These are phyloP conservation scores for Magnusiomyces tetraspermus DNA, from an alignment of 1,139 yeast genomes.

Conservation along the genomic window DNA sequence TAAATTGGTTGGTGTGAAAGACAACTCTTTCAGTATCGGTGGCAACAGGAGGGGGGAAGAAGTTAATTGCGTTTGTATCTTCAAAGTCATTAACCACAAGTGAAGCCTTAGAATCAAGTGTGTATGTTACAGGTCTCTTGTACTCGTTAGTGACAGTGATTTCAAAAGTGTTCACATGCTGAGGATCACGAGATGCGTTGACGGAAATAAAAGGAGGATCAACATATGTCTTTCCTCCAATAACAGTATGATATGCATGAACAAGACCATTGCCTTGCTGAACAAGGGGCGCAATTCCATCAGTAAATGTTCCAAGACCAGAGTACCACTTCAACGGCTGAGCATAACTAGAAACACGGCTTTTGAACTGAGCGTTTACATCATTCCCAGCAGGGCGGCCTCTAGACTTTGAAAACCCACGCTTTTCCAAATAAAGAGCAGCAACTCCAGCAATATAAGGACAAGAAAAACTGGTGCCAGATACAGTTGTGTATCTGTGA, in stretches of 20 bases:
- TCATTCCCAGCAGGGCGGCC: constrained; percentile 10
- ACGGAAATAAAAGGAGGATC: constrained; percentile 16
- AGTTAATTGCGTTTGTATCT: background rate
- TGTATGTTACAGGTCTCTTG: constrained; percentile 11
- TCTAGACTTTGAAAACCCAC: constrained; percentile 7
- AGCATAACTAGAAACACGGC: constrained; percentile 13
- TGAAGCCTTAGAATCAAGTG: constrained; percentile 10
- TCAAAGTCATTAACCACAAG: constrained; percentile 3
- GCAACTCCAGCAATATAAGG: constrained; percentile 21
- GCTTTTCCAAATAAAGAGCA: constrained; percentile 17
- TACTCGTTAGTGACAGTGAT: constrained; percentile 17
- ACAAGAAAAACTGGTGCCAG: constrained; percentile 15
- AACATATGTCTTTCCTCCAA: constrained; percentile 27
- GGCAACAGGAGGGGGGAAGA: constrained; percentile 7
- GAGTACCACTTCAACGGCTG: constrained; percentile 12
- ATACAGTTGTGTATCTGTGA: constrained; percentile 3
- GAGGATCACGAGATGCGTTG: constrained; percentile 18
- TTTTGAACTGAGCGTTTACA: constrained; percentile 7
- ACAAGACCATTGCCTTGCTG: constrained; percentile 27
- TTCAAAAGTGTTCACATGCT: constrained; percentile 17
- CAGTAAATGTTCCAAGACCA: constrained; percentile 4
- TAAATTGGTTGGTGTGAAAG: background rate
- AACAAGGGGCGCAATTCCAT: constrained; percentile 16
- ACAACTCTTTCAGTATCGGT: background rate
- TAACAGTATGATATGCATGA: constrained; percentile 32